Evolutionary conservation across 176 grass and related monocot genomes (phyloP), one percentile per base, ranked within the genome.

Genomic region (Themeda triandra): DNA sequence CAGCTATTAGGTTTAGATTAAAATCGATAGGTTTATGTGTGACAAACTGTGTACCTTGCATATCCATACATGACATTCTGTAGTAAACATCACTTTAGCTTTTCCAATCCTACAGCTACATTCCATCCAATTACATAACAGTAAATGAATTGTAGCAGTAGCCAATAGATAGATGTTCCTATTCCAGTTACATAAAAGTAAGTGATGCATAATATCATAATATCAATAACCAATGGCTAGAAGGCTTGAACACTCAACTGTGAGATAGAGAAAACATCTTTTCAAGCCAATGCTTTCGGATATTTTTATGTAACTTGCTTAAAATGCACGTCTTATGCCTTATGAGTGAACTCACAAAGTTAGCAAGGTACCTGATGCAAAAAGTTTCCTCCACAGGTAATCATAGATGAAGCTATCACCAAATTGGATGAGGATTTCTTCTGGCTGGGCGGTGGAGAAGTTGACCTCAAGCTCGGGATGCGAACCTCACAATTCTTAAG

Each of bases 321-420:
- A 59, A 80, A 80, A 69, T 80, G 70, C 67, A 14, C 14, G 5
- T 45, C 17, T 56, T 75, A 19, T 63, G 40, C 54, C 17, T 72
- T 75, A 19, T 51, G 31, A 69, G 78, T 78, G 44, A 68, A 28
- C 11, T 4, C 56, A 82, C 32, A 58, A 56, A 35, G 35, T 65
- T 73, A 48, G 70, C 63, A 40, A 82, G 66, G 66, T 76, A 82
- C 62, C 45, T 92, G 21, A 85, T 78, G 49, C 46, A 78, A 46
- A 28, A 40, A 49, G 44, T 49, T 75, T 70, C 41, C 30, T 6
- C 63, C 60, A 79, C 84, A 96, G 93, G 89, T 99, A 44, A 94
- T 99, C 79, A 79, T 99, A 77, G 96, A 96, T 81, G 96, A 99
- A 94, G 96, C 91, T 66, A 96, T 99, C 76, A 86, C 91, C 46